Conservation (phyloP, 1,284 basidiomycete genomes). For the Tetrapyrgos nigripes region DNA sequence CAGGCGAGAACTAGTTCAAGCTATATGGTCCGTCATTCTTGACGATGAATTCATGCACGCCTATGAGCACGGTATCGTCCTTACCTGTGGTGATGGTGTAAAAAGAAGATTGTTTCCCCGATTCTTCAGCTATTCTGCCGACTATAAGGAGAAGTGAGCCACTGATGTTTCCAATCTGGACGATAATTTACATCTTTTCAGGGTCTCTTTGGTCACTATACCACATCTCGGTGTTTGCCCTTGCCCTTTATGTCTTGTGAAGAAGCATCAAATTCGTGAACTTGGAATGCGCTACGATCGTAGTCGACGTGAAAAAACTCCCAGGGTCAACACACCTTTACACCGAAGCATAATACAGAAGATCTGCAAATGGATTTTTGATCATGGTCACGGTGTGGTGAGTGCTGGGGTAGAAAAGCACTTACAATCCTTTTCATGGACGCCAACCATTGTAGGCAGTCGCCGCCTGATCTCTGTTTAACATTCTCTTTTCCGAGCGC, state of each 20-base stretch:
- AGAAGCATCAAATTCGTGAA: constrained; percentile 7
- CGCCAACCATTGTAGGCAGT: constrained; percentile 9
- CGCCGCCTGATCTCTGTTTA: too few species aligned
- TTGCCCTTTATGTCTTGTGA: constrained; percentile 23
- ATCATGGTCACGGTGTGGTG: not conserved
- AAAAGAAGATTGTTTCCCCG: constrained; percentile 21
- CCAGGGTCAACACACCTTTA: not conserved
- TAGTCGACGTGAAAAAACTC: not conserved
- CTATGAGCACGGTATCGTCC: constrained; percentile 23
- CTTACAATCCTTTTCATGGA: not conserved
- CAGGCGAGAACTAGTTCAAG: constrained; percentile 30
- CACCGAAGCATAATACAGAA: not conserved
- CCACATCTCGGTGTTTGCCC: constrained; percentile 20
- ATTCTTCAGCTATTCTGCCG: constrained; percentile 19
- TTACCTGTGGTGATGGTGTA: constrained; percentile 24
- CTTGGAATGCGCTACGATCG: constrained; percentile 11
- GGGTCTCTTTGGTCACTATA: constrained; percentile 18
- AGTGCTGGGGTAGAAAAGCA: constrained; percentile 4
- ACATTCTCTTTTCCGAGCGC: constrained; percentile 3
- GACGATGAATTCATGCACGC: constrained; percentile 25
- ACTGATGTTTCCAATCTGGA: not conserved
- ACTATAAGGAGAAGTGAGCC: constrained; percentile 34
- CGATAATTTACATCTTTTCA: not conserved
- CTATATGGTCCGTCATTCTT: constrained; percentile 22
- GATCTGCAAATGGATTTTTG: constrained; percentile 3